Conservation (phyloP, 106 monocot species). For the Dendrobium huoshanense region DNA sequence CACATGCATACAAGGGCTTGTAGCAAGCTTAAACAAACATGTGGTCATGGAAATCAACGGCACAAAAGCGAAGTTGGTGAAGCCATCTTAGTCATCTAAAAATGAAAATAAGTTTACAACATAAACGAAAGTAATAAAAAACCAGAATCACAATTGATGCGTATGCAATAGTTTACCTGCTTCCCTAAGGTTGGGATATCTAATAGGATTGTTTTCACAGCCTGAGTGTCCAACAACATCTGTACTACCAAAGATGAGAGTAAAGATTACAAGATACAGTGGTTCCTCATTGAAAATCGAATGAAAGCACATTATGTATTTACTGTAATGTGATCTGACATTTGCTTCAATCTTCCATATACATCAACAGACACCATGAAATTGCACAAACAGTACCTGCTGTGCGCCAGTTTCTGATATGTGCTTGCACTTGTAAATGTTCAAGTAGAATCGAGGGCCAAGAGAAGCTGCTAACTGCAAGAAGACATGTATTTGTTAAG, state of each 20-base stretch:
- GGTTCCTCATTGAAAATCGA: background rate
- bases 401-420: constrained; percentile 99
- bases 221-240: constrained; percentile 98
- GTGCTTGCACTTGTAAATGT: constrained; percentile 90
- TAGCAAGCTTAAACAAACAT: too few relatives aligned
- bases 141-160: background rate
- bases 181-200: constrained; percentile 87
- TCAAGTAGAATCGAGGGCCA: constrained; percentile 94
- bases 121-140: background rate
- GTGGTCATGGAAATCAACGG: too few relatives aligned
- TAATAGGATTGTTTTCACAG: constrained; percentile 85
- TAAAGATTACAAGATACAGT: background rate
- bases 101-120: background rate
- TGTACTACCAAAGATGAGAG: constrained; percentile 18
- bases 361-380: background rate
- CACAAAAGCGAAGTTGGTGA: too few relatives aligned
- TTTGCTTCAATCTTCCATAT: background rate
- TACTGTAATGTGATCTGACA: background rate
- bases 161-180: constrained; percentile 43
- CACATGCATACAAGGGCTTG: too few relatives aligned
- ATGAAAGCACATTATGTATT: background rate
- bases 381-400: constrained; percentile 44
- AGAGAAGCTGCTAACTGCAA: constrained; percentile 91
- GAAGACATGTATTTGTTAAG: background rate
- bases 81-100: background rate